Evolutionary conservation across 768 basidiomycete species (phyloP).

Genomic region (Mycena galericulata): DNA sequence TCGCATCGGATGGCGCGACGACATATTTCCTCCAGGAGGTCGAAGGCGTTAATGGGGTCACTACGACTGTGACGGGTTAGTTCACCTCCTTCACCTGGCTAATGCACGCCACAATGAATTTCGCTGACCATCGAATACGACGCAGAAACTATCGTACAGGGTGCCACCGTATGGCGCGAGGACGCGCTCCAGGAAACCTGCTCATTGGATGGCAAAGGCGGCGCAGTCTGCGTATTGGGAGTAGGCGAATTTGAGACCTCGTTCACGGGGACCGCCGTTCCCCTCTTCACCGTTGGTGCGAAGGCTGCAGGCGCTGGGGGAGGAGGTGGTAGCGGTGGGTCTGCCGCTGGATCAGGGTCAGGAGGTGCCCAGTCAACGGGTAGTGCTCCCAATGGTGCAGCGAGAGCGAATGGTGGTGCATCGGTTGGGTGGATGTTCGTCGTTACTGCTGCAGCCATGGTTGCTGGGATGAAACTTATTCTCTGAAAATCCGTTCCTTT

Average conservation of each 20-base stretch:
- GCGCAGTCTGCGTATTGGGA: conserved; percentile 7
- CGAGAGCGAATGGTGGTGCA: conserved; percentile 11
- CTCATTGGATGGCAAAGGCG: conserved; percentile 27
- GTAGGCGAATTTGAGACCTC: background rate
- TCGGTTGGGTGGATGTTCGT: conserved; percentile 17
- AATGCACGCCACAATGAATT: background rate
- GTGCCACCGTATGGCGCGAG: conserved; percentile 25
- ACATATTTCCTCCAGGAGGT: conserved; percentile 14
- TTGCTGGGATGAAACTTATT: conserved; percentile 20
- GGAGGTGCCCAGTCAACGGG: no score
- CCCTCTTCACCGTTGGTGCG: conserved; percentile 21
- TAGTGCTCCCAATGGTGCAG: background rate
- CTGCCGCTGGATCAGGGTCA: background rate
- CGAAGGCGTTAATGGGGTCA: conserved; percentile 13
- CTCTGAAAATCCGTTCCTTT: conserved; percentile 6
- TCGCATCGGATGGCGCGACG: conserved; percentile 20
- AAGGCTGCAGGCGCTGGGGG: conserved; percentile 1
- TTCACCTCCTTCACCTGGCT: background rate
- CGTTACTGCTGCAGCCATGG: conserved; percentile 8
- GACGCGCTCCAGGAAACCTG: conserved; percentile 17
- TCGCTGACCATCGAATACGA: background rate
- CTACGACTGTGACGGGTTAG: background rate
- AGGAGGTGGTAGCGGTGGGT: background rate
- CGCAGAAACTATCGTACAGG: conserved; percentile 20
- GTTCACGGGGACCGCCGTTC: conserved; percentile 22